A percentile compares a stretch with the other conserved stretches of the same genome.
Evolutionary conservation across 176 grass and related monocot species (phyloP).

Genomic region (Cenchrus americanus): DNA sequence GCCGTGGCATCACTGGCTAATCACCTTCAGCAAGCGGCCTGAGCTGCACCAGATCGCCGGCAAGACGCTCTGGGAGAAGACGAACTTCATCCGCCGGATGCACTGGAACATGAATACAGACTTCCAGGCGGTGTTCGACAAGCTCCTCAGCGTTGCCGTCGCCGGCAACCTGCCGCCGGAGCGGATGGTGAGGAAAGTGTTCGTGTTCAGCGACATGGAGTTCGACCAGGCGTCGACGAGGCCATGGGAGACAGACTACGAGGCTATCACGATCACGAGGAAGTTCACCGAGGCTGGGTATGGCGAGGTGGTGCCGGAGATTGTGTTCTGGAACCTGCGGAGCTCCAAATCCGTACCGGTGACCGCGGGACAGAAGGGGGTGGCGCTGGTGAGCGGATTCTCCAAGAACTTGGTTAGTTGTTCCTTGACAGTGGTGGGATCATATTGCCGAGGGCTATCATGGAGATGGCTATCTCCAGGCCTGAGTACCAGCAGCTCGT

Average conservation of each 20-base stretch:
- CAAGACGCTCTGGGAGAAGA: slow-evolving; percentile 46
- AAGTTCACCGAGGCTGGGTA: slow-evolving; percentile 66
- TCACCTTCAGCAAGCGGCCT: slow-evolving; percentile 57
- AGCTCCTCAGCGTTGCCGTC: slow-evolving; percentile 56
- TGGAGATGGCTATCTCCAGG: slow-evolving; percentile 63
- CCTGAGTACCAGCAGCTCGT: slow-evolving; percentile 52
- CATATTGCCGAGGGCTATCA: slow-evolving; percentile 43
- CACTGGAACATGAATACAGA: slow-evolving; percentile 59
- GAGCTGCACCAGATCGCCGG: slow-evolving; percentile 53
- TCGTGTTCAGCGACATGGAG: slow-evolving; percentile 96
- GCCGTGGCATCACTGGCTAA: slow-evolving; percentile 57
- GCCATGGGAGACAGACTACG: slow-evolving; percentile 86
- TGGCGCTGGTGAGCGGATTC: slow-evolving; percentile 82
- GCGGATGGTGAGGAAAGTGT: slow-evolving; percentile 68
- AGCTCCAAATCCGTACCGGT: slow-evolving; percentile 58
- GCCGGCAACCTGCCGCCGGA: slow-evolving; percentile 41
- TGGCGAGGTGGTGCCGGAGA: slow-evolving; percentile 55
- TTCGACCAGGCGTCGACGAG: slow-evolving; percentile 65
- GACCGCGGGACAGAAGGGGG: slow-evolving; percentile 52
- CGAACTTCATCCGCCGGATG: slow-evolving; percentile 40
- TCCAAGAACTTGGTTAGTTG: slow-evolving; percentile 74
- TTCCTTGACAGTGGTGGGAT: slow-evolving; percentile 56
- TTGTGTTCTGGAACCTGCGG: slow-evolving; percentile 83
- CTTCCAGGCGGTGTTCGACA: slow-evolving; percentile 75
- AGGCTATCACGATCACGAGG: slow-evolving; percentile 64